phyloP scores from a whole-genome alignment of 2,329 filamentous ascomycete genomes.

The Alternaria solani region DNA sequence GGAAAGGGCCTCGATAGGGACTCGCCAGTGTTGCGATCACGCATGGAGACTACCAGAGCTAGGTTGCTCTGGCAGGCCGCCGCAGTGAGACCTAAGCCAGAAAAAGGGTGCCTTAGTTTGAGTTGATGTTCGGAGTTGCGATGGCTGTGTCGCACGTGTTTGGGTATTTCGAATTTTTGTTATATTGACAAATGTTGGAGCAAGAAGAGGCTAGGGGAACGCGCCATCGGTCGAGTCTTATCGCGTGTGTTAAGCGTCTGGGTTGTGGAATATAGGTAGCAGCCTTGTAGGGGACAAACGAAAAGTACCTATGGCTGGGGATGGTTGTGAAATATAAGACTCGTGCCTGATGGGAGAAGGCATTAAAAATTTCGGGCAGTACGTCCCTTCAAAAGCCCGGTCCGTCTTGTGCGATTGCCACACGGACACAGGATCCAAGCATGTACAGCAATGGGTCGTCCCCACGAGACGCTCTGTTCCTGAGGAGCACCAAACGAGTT shows the following conservation, averaged over 20 bases:
- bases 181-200: constrained; percentile 55
- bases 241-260: constrained; percentile 50
- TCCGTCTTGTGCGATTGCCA: constrained; percentile 52
- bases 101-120: constrained; percentile 50
- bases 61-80: constrained; percentile 59
- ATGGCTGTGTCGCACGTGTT: constrained; percentile 53
- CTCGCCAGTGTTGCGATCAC: constrained; percentile 61
- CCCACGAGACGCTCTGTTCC: constrained; percentile 55
- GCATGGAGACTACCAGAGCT: constrained; percentile 61
- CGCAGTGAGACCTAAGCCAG: constrained; percentile 55
- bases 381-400: constrained; percentile 49
- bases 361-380: constrained; percentile 51
- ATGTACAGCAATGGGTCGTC: constrained; percentile 48
- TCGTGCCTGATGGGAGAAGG: constrained; percentile 48
- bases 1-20: constrained; percentile 56
- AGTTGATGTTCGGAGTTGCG: constrained; percentile 44
- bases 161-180: constrained; percentile 48
- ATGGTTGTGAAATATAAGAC: constrained; percentile 51
- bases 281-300: constrained; percentile 43
- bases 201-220: constrained; percentile 46
- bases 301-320: constrained; percentile 44
- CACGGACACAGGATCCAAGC: constrained; percentile 53
- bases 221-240: constrained; percentile 50
- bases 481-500: constrained; percentile 52
- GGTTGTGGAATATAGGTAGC: constrained; percentile 47